Evolutionary conservation across 1,284 basidiomycete genomes (phyloP).

Genomic region (Violaceomyces palustris): DNA sequence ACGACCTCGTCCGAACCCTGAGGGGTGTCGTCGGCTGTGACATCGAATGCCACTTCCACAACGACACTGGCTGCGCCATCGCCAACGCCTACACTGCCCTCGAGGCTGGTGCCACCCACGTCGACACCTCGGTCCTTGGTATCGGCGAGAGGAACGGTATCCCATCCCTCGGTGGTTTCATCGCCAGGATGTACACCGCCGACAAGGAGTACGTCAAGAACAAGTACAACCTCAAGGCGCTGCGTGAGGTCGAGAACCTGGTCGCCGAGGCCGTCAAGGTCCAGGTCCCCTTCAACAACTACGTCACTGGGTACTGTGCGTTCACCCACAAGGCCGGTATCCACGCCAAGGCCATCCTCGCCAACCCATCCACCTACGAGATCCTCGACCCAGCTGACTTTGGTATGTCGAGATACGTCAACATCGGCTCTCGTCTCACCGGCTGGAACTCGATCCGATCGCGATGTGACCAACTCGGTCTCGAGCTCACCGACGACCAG

Average conservation of each 20-base stretch:
- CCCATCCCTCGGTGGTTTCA: conserved; percentile 91
- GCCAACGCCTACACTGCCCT: conserved; percentile 98
- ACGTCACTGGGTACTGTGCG: conserved; percentile 85
- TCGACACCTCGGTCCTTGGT: conserved; percentile 80
- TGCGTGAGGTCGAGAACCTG: conserved; percentile 97
- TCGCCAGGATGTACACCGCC: conserved; percentile 79
- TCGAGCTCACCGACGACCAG: conserved; percentile 78
- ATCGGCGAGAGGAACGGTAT: conserved; percentile 99
- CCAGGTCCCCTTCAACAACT: conserved; percentile 94
- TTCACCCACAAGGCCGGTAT: conserved; percentile 99
- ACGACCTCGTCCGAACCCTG: conserved; percentile 93
- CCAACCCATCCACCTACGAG: conserved; percentile 92
- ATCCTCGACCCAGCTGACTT: conserved; percentile 70
- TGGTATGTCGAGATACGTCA: conserved; percentile 93
- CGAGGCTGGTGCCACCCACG: conserved; percentile 97
- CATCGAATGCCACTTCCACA: conserved; percentile 98
- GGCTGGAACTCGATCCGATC: conserved; percentile 99
- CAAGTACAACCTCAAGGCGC: conserved; percentile 97
- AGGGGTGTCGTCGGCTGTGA: conserved; percentile 71
- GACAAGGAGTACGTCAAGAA: conserved; percentile 96
- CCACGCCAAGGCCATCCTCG: conserved; percentile 99
- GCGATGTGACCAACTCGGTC: conserved; percentile 91
- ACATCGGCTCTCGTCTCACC: conserved; percentile 93
- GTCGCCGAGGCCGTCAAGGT: conserved; percentile 98
- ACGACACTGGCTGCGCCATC: conserved; percentile 89